Evolutionary conservation across 495 filamentous ascomycete species (phyloP), one percentile per base, ranked within the genome.

Genomic region (Alectoria sarmentosa): DNA sequence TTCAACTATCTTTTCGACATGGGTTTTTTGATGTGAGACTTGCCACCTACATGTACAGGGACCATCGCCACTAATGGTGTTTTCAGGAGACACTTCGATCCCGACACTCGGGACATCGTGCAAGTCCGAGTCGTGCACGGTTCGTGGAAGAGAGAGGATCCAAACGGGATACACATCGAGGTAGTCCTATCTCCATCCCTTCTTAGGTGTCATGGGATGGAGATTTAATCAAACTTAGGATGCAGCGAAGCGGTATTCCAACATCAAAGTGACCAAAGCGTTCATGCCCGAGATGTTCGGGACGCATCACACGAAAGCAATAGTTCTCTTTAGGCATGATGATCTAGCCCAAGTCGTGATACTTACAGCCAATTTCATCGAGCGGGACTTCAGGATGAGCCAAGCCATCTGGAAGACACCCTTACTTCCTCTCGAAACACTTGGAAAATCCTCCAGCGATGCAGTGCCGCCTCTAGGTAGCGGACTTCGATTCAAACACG

Each of bases 1-100:
- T 96, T 96, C 74, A 96, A 96, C 69, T 96, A 87, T 70, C 76
- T 92, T 4, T 86, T 93, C 70, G 88, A 96, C 76, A 76, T 96
- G 32, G 83, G 90, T 63, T 96, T 91, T 70, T 60, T 88, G 19
- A 85, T 88, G 84, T 76, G 67, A 28, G 67, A 49, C 34, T 59
- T 49, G 46, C 37, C 49, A 17, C 21, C n/a, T 4, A 37, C 36
- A 21, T 75, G 48, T 82, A 21, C 78, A 81, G 78, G 56, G 61
- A 17, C 72, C 77, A 41, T 30, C 32, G 15, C 30, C 15, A 8
- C 34, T 39, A 52, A 41, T 48, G 19, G 62, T 15, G 14, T 26
- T 23, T 49, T 5, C 9, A 77, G 75, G 72, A 63, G 58, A 13
- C 63, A 83, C 14, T 88, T 96, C 66, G 89, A 96, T 65, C 71